Evolutionary conservation across 805 yeast species (phyloP), one percentile per base, ranked within the genome.

Genomic region (Starmerella bombi): DNA sequence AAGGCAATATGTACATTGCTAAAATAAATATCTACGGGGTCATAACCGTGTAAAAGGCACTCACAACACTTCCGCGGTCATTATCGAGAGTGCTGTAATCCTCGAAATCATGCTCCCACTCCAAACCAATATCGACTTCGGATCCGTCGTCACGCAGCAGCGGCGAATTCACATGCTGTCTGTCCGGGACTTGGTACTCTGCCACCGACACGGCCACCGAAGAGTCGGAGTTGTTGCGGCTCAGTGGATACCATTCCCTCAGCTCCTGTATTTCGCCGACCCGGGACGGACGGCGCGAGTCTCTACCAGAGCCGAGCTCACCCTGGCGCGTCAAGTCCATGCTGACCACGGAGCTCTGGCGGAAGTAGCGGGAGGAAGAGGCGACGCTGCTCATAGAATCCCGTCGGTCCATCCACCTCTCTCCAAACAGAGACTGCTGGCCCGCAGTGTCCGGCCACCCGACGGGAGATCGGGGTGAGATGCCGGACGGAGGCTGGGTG

Each of bases 331-430:
- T 39, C 7, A 52, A 38, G 33, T 51, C 56, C 19, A 51, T 47
- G 41, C 50, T 45, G 3, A 53, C 54, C 7, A 53, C 38, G 17
- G 52, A 46, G 22, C 53, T 41, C 39, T 53, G 56, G 14, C 56
- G 49, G 50, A 43, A 51, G 38, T 43, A 50, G 17, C 55, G 47
- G n/a, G 30, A 15, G 3, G 18, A 12, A 2, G 33, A 15, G 10
- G 27, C n/a, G 17, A 21, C 22, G 18, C 49, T 32, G 32, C 43
- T 22, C 25, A 43, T 21, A 7, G 46, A 32, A 23, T 39, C 42
- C 30, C 41, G 33, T 18, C 46, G 49, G 35, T 37, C 43, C 44
- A 40, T 32, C 50, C 44, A 39, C 27, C 45, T 22, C n/a, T 43
- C 49, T n/a, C 38, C 42, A 21, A 45, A 45, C 33, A 42, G 32